A percentile compares a stretch with the other conserved stretches of the same genome.
phyloP scores from a whole-genome alignment of 139 green algal species.

The Coelastrella sp. region DNA sequence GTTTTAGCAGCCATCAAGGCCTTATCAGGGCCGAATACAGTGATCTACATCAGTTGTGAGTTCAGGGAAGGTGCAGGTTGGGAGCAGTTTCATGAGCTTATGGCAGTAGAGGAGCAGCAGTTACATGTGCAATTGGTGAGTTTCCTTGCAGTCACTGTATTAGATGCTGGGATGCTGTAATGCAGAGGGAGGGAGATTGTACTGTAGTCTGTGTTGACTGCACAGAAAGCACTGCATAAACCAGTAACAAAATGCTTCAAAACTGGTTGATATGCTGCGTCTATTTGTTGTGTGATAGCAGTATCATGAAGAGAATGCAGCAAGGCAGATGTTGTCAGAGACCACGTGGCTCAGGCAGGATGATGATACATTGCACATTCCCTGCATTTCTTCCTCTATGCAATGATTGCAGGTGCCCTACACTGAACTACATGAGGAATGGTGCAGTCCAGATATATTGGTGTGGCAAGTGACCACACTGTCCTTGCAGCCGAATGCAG shows the following conservation, averaged over 20 bases:
- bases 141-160: not conserved
- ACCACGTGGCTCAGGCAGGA: too few relatives aligned
- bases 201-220: not conserved
- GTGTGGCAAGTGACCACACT: slow-evolving; percentile 31
- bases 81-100: slow-evolving; percentile 8
- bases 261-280: too few relatives aligned
- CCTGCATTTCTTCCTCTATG: slow-evolving; percentile 17
- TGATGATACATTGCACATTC: not conserved
- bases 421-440: slow-evolving; percentile 57
- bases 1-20: slow-evolving; percentile 36
- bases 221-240: too few relatives aligned
- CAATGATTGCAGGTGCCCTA: slow-evolving; percentile 37
- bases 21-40: slow-evolving; percentile 28
- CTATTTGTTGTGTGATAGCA: too few relatives aligned
- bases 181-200: not conserved
- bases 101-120: not conserved
- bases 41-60: not conserved
- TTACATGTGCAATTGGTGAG: slow-evolving; percentile 23
- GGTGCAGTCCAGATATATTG: slow-evolving; percentile 54
- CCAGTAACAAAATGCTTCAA: too few relatives aligned
- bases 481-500: not conserved
- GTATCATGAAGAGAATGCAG: too few relatives aligned
- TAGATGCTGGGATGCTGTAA: too few relatives aligned
- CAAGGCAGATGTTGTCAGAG: too few relatives aligned
- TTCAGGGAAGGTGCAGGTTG: slow-evolving; percentile 27